Conservation (phyloP, 1,139 yeast species). For the Trichomonascaceae sp. region DNA sequence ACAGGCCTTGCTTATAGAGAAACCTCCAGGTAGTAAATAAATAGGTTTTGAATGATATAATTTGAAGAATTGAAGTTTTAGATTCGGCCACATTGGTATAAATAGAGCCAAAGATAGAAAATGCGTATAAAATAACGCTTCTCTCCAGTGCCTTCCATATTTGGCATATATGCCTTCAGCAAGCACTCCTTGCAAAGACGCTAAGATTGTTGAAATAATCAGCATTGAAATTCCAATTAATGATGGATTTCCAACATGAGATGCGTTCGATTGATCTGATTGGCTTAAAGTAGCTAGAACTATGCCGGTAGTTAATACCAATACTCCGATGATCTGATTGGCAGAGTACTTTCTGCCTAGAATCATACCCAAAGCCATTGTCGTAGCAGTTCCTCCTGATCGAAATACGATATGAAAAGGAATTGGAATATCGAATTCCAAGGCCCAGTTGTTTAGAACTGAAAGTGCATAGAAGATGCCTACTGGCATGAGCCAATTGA, state of each 20-base stretch:
- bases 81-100: conserved; percentile 28
- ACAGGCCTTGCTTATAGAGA: conserved; percentile 18
- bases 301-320: conserved; percentile 52
- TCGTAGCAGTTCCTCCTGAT: conserved; percentile 58
- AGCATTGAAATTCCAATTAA: conserved; percentile 43
- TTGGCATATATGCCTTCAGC: conserved; percentile 45
- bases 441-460: conserved; percentile 53
- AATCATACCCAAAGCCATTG: conserved; percentile 52
- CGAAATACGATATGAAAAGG: conserved; percentile 65
- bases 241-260: conserved; percentile 3
- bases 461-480: conserved; percentile 48
- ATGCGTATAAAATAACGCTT: conserved; percentile 56
- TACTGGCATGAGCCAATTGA: conserved; percentile 45
- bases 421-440: conserved; percentile 52
- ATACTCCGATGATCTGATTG: conserved; percentile 46
- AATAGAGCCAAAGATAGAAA: conserved; percentile 54
- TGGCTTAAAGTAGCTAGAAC: conserved; percentile 41
- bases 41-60: conserved; percentile 11
- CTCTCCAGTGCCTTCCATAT: conserved; percentile 61
- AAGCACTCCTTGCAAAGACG: conserved; percentile 51
- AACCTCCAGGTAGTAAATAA: not conserved
- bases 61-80: conserved; percentile 14
- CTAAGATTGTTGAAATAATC: conserved; percentile 42
- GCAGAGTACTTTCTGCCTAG: conserved; percentile 42
- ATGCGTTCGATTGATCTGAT: not conserved